Evolutionary conservation across 1,284 basidiomycete genomes (phyloP), one percentile per base, ranked within the genome.

Genomic region (Heimioporus retisporus): DNA sequence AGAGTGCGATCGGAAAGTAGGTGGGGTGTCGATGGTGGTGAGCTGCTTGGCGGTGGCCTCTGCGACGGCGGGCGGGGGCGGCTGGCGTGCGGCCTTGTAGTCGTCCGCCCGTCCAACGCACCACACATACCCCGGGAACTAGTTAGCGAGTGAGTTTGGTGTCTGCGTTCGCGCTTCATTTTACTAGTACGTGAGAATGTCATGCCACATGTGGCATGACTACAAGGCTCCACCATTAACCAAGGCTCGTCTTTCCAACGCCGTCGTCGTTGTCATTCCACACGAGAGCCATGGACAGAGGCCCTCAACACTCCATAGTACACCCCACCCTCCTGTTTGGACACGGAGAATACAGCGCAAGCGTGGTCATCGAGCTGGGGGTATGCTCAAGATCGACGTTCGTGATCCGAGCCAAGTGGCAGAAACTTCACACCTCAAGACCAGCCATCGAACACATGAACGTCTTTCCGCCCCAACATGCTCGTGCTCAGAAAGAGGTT

Each of bases 1-100:
- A 90, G 11, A 77, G 68, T 19, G 82, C 76, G 53, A 94, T 78
- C 1, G 87, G 85, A 71, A 88, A 89, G 59, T 80, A 83, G 25
- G 76, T 81, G 16, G 85, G 19, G 65, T 55, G 6, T 61, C 64
- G 55, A 72, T 7, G 31, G 31, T 25, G 3, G 56, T n/a, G 0
- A 63, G 28, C n/a, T 76, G 75, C 65, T 72, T 77, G 35, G 76
- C 76, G 14, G 77, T 66, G 8, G 69, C 61, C 16, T 75, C 76
- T n/a, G 71, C 71, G 23, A 83, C 72, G 3, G 64, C 62, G 0
- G 77, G 67, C 1, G 84, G 83, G 1, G 81, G 76, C 1, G 71
- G 77, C 31, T 80, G 69, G 16, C 84, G 83, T 15, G 84, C 81
- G 2, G 65, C 66, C 31, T 31, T 31, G 31, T 31, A 31, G 31